Evolutionary conservation across 192 early-diverging fungal genomes (phyloP).

Genomic region (Phycomyces blakesleeanus): DNA sequence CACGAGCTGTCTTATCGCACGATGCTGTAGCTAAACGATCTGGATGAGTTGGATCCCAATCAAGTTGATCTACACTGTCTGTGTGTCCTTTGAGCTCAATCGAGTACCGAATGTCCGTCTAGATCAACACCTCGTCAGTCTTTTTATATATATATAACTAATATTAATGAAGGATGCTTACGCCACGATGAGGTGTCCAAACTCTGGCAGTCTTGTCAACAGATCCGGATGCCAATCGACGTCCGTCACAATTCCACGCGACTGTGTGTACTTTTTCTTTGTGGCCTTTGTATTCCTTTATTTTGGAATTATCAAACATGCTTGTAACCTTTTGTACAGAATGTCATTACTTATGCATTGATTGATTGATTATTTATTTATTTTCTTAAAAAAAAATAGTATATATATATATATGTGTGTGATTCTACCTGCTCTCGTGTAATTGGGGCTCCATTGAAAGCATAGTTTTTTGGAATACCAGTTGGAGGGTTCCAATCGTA

Average conservation of each 20-base stretch:
- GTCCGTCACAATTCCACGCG: conserved; percentile 70
- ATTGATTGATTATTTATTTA: too few relatives aligned
- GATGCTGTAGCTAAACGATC: conserved; percentile 72
- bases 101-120: conserved; percentile 56
- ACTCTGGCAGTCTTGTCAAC: conserved; percentile 71
- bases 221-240: conserved; percentile 66
- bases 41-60: conserved; percentile 74
- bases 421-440: conserved; percentile 21
- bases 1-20: conserved; percentile 69
- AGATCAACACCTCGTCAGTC: neutral
- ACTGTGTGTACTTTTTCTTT: conserved; percentile 64
- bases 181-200: conserved; percentile 60
- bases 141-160: neutral
- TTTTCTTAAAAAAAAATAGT: too few relatives aligned
- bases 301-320: conserved; percentile 38
- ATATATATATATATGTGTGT: neutral
- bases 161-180: conserved; percentile 20
- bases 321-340: conserved; percentile 32
- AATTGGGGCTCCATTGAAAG: conserved; percentile 14
- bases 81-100: conserved; percentile 70
- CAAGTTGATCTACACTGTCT: conserved; percentile 74
- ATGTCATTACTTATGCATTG: neutral
- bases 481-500: conserved; percentile 31
- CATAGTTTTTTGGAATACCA: conserved; percentile 14
- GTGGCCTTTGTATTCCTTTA: conserved; percentile 51